Evolutionary conservation across 441 rosid species (phyloP), one percentile per base, ranked within the genome.

Genomic region (Gossypium davidsonii): DNA sequence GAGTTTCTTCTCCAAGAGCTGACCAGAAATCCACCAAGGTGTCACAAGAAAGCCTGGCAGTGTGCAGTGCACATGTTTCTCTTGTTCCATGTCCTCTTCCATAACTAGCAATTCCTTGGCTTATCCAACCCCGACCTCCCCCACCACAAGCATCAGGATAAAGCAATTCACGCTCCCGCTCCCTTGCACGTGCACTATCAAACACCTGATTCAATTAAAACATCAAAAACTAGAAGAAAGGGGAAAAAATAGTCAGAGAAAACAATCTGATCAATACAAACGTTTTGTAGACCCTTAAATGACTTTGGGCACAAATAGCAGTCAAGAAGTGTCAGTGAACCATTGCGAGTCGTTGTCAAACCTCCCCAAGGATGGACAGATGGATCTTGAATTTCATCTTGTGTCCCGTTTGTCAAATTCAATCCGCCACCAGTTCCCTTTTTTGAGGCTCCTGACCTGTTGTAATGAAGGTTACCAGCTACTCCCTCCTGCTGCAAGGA

Each of bases 61-160:
- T 91, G 84, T 91, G 99, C 61, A 94, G 73, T 26, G 93, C 94
- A 76, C 99, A 94, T 5, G 98, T 86, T 80, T 94, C 98, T 79
- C 98, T 88, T 69, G 86, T 89, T 73, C 95, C 94, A 85, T 89
- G 95, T 34, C 91, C 92, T 82, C 94, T 87, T 59, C 97, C 97
- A 84, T 87, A 92, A 82, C 86, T 80, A 59, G 85, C 76, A 51
- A 88, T 84, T 58, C 97, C 92, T 83, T 92, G 97, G 85, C 97
- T 92, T 73, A 93, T 91, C 97, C 98, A 93, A 63, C 94, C 98
- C 64, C 94, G 90, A 58, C 93, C 97, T 82, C 91, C 98, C 26
- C 95, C 97, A 52, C 99, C 98, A 77, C 99, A 92, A 34, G 97
- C 97, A 89, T 92, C 97, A 25, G 98, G 97, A 85, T 92, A 92